A percentile compares a stretch with the other conserved stretches of the same genome.
Conservation (phyloP, 2,329 filamentous ascomycete genomes). For the Phialophora verrucosa region DNA sequence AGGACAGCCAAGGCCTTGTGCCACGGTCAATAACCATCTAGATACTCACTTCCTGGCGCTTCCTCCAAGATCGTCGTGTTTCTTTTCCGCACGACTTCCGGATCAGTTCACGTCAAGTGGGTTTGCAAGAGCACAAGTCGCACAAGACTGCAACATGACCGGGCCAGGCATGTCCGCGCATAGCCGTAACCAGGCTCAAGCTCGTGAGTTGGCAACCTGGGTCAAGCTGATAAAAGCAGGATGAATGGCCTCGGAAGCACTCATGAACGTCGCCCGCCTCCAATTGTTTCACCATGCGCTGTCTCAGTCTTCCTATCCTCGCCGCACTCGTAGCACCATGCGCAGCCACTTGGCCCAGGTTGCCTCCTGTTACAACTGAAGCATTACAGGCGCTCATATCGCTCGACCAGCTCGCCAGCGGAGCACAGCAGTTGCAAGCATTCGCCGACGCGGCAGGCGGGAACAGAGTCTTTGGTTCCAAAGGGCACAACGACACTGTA, state of each 20-base stretch:
- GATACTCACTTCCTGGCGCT: neutral
- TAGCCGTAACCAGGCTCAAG: neutral
- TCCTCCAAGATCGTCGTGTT: neutral
- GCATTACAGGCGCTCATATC: constrained; percentile 36
- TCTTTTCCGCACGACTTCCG: constrained; percentile 6
- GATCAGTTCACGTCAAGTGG: neutral
- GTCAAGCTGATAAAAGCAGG: constrained; percentile 4
- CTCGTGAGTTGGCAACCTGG: neutral
- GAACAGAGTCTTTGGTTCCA: constrained; percentile 41
- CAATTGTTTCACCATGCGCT: neutral
- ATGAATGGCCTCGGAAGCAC: neutral
- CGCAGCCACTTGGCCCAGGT: neutral
- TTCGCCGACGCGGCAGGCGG: constrained; percentile 37
- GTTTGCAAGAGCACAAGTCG: neutral
- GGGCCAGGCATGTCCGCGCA: neutral
- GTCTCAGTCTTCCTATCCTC: neutral
- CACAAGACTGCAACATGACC: neutral
- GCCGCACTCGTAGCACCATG: constrained; percentile 8
- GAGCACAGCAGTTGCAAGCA: constrained; percentile 36
- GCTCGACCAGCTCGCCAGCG: constrained; percentile 36
- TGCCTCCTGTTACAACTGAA: constrained; percentile 28
- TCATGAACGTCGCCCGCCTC: neutral
- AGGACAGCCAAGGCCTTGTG: constrained; percentile 5
- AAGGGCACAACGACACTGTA: constrained; percentile 68
- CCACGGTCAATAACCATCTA: neutral